Percentiles rank a stretch among this genome's conserved stretches.
phyloP scores from a whole-genome alignment of 495 filamentous ascomycete species.

The Hyaloscypha finlandica region DNA sequence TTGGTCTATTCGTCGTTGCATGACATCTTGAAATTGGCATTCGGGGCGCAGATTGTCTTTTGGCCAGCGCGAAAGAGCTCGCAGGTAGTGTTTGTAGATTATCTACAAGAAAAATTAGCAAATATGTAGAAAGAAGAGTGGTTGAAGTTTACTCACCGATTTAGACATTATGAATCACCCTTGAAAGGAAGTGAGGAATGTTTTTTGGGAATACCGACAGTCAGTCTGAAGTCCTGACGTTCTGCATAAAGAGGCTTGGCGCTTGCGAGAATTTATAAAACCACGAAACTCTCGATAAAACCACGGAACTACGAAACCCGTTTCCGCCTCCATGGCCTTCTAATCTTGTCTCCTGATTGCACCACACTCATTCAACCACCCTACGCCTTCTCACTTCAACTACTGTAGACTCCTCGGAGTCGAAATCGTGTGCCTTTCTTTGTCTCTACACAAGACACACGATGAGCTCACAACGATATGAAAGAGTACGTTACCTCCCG shows the following conservation, averaged over 20 bases:
- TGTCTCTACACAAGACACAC: constrained; percentile 19
- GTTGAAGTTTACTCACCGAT: constrained; percentile 18
- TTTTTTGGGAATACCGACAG: not conserved
- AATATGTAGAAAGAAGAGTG: not conserved
- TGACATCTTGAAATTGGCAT: constrained; percentile 69
- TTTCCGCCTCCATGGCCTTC: not conserved
- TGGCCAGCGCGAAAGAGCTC: constrained; percentile 77
- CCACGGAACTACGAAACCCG: not conserved
- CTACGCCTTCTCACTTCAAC: not conserved
- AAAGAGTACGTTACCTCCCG: constrained; percentile 63
- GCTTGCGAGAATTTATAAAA: not conserved
- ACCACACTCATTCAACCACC: not conserved
- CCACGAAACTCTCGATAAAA: too few species aligned
- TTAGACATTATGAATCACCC: constrained; percentile 25
- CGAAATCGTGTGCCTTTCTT: constrained; percentile 30
- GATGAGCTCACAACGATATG: constrained; percentile 84
- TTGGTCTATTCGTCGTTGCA: constrained; percentile 62
- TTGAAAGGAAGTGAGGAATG: not conserved
- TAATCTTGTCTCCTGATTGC: not conserved
- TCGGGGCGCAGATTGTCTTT: constrained; percentile 75
- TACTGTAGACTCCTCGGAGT: constrained; percentile 30
- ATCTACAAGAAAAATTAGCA: constrained; percentile 31
- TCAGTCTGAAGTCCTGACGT: not conserved
- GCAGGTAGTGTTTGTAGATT: constrained; percentile 58
- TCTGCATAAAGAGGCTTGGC: not conserved